A percentile compares a stretch with the other conserved stretches of the same genome.
Conservation (phyloP, 202 grass and related monocot species). For the Cymbopogon flexuosus region DNA sequence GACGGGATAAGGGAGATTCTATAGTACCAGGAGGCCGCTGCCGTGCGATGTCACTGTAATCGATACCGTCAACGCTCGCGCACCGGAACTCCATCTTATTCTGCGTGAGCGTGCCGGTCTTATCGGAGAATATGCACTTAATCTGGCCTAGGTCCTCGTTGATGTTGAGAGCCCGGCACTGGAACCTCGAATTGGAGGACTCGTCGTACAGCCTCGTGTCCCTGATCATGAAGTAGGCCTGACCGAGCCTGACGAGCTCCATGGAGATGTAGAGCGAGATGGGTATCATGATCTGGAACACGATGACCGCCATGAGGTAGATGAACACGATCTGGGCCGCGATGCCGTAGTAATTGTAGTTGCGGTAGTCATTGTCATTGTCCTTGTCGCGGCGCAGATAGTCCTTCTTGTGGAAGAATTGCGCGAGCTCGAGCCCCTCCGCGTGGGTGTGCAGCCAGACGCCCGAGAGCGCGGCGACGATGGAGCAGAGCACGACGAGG, state of each 20-base stretch:
- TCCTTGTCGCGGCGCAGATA: conserved; percentile 34
- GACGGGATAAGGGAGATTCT: conserved; percentile 10
- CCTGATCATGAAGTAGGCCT: conserved; percentile 89
- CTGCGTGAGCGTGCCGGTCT: conserved; percentile 88
- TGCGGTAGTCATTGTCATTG: background rate
- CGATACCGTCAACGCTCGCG: conserved; percentile 55
- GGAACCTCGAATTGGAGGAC: conserved; percentile 60
- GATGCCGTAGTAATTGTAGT: conserved; percentile 86
- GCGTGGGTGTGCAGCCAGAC: conserved; percentile 57
- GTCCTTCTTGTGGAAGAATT: conserved; percentile 76
- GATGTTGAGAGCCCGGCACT: conserved; percentile 86
- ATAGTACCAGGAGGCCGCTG: conserved; percentile 33
- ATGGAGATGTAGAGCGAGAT: conserved; percentile 97
- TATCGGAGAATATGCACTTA: conserved; percentile 86
- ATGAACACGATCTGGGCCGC: conserved; percentile 66
- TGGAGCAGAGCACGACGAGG: conserved; percentile 52
- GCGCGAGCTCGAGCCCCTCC: conserved; percentile 49
- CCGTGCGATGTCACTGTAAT: conserved; percentile 51
- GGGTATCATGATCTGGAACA: conserved; percentile 96
- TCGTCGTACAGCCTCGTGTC: conserved; percentile 57
- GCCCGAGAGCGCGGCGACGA: conserved; percentile 53
- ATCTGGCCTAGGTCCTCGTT: conserved; percentile 93
- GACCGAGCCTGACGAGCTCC: conserved; percentile 80
- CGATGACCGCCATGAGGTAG: conserved; percentile 86
- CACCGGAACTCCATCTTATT: conserved; percentile 92